These are phyloP conservation scores for Brassica carinata DNA, from an alignment of 345 rosid species.

Conservation along the genomic window DNA sequence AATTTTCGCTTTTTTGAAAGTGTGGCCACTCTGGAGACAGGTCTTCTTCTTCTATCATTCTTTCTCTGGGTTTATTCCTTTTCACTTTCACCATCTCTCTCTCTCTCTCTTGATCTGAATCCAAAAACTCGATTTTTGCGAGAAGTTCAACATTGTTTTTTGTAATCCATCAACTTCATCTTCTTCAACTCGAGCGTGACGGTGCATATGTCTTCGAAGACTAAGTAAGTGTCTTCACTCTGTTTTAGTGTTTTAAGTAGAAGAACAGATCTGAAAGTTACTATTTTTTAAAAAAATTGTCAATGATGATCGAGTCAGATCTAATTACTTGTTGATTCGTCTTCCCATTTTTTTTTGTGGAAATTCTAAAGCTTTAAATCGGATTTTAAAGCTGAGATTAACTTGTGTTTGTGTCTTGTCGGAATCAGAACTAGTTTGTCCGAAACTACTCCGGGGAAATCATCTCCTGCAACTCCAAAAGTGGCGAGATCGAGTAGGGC, in stretches of 20 bases:
- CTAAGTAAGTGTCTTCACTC: slow-evolving; percentile 32
- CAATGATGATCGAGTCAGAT: slow-evolving; percentile 30
- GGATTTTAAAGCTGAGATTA: neutral
- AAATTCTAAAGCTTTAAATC: neutral
- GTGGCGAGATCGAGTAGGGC: slow-evolving; percentile 58
- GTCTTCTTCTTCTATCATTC: slow-evolving; percentile 33
- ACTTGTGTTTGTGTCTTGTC: slow-evolving; percentile 16
- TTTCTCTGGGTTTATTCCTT: slow-evolving; percentile 23
- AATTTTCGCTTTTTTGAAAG: neutral
- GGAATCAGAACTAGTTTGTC: slow-evolving; percentile 64
- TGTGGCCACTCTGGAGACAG: slow-evolving; percentile 48
- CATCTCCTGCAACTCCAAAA: slow-evolving; percentile 75
- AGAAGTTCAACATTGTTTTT: neutral
- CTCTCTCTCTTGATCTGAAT: slow-evolving; percentile 36
- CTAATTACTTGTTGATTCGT: neutral
- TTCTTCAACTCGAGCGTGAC: neutral
- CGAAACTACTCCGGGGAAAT: slow-evolving; percentile 67
- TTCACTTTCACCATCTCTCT: slow-evolving; percentile 14
- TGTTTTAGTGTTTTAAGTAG: neutral
- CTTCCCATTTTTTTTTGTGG: neutral
- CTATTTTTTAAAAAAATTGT: slow-evolving; percentile 37
- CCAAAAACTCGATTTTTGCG: neutral
- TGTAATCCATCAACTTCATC: slow-evolving; percentile 3
- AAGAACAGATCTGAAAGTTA: slow-evolving; percentile 35
- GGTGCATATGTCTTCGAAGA: slow-evolving; percentile 38